phyloP scores from a whole-genome alignment of 345 rosid genomes.

The Euclidium syriacum region DNA sequence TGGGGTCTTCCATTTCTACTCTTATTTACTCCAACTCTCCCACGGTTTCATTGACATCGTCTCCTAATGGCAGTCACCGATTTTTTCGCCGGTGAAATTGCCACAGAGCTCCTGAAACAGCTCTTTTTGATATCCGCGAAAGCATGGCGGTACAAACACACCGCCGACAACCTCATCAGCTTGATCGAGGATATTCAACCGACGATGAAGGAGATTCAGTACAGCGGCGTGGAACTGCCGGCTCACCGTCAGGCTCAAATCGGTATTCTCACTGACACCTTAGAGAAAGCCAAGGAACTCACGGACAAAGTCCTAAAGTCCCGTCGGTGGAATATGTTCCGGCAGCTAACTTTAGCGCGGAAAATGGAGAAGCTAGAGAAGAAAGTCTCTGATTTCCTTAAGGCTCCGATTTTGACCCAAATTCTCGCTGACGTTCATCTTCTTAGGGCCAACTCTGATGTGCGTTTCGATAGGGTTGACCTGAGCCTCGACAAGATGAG shows the following conservation, averaged over 20 bases:
- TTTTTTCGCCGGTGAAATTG: conserved; percentile 64
- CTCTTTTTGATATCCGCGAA: conserved; percentile 35
- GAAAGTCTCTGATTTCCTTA: conserved; percentile 36
- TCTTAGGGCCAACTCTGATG: conserved; percentile 36
- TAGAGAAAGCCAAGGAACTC: conserved; percentile 47
- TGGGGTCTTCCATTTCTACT: background rate
- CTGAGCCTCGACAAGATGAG: conserved; percentile 36
- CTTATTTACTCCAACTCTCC: background rate
- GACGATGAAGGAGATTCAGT: conserved; percentile 58
- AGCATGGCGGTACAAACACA: conserved; percentile 40
- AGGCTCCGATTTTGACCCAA: conserved; percentile 37
- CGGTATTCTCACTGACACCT: conserved; percentile 38
- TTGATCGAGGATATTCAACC: conserved; percentile 38
- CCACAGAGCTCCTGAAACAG: conserved; percentile 49
- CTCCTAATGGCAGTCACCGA: conserved; percentile 50
- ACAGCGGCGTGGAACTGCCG: conserved; percentile 75
- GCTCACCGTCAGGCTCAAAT: conserved; percentile 61
- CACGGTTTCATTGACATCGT: background rate
- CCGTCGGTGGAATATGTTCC: conserved; percentile 61
- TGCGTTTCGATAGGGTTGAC: conserved; percentile 52
- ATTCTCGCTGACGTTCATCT: conserved; percentile 67
- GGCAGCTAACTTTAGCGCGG: conserved; percentile 39
- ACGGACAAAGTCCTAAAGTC: conserved; percentile 36
- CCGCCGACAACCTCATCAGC: conserved; percentile 35
- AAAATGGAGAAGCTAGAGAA: conserved; percentile 75